phyloP scores from a whole-genome alignment of 73 alveolate species.

The Tetrahymena elliotti region DNA sequence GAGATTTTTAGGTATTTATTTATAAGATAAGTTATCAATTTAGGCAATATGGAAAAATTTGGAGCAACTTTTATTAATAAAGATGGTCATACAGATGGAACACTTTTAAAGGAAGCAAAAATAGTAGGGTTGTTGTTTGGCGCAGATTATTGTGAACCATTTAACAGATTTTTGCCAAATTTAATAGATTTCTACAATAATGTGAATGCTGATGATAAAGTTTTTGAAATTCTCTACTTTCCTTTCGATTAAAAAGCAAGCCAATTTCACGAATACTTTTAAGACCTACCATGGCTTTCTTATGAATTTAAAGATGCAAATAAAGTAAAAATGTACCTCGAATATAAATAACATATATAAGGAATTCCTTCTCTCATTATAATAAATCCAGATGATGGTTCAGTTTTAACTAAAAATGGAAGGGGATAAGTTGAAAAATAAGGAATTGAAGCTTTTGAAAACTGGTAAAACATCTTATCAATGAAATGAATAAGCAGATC shows the following conservation, averaged over 20 bases:
- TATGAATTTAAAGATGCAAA: slow-evolving; percentile 26
- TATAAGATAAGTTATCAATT: too few species aligned
- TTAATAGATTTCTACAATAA: slow-evolving; percentile 8
- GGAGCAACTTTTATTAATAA: slow-evolving; percentile 22
- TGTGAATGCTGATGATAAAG: slow-evolving; percentile 22
- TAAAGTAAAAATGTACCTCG: slow-evolving; percentile 21
- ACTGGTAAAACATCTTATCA: background rate
- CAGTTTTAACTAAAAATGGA: background rate
- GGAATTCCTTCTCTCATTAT: background rate
- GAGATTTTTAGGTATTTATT: background rate
- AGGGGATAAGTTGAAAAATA: background rate
- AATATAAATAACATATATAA: slow-evolving; percentile 29
- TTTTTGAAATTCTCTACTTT: slow-evolving; percentile 25
- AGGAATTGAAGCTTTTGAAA: background rate
- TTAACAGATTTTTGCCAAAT: slow-evolving; percentile 22
- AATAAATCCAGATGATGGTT: background rate
- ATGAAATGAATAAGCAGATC: background rate
- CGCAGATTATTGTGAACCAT: slow-evolving; percentile 29
- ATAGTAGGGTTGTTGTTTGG: slow-evolving; percentile 29
- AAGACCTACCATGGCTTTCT: slow-evolving; percentile 41
- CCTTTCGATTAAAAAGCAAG: slow-evolving; percentile 36
- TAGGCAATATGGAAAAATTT: slow-evolving; percentile 27
- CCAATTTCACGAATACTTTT: slow-evolving; percentile 8
- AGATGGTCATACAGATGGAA: slow-evolving; percentile 46
- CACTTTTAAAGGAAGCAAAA: slow-evolving; percentile 32